Conservation (phyloP, 352 stramenopile genomes). For the Globisporangium splendens region DNA sequence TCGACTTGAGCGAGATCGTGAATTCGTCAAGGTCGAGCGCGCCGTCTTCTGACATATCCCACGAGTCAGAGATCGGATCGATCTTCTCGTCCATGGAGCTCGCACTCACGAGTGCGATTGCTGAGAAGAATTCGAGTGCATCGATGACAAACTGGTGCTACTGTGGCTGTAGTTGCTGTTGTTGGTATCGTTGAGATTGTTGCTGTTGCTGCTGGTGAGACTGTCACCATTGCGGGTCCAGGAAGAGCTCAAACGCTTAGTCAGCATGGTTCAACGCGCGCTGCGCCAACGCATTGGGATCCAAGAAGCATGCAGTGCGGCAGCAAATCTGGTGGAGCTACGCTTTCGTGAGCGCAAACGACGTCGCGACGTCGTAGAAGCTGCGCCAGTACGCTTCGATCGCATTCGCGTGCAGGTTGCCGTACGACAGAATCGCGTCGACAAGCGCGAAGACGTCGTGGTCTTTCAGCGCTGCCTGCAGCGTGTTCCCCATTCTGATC, state of each 20-base stretch:
- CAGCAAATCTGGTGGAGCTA: constrained; percentile 68
- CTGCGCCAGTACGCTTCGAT: constrained; percentile 82
- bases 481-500: constrained; percentile 48
- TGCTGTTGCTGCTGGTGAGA: constrained; percentile 16
- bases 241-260: constrained; percentile 55
- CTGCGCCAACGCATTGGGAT: constrained; percentile 37
- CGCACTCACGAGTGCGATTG: constrained; percentile 62
- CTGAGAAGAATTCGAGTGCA: constrained; percentile 75
- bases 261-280: constrained; percentile 44
- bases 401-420: constrained; percentile 63
- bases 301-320: constrained; percentile 33
- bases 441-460: constrained; percentile 36
- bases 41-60: constrained; percentile 84
- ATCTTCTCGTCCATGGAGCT: constrained; percentile 72
- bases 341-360: constrained; percentile 57
- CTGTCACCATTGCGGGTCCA: constrained; percentile 26
- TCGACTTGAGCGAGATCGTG: constrained; percentile 87
- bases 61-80: constrained; percentile 82
- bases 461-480: constrained; percentile 47
- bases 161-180: neutral
- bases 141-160: constrained; percentile 40
- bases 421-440: constrained; percentile 66
- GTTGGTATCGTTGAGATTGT: constrained; percentile 10
- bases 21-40: constrained; percentile 78
- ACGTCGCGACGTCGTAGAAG: constrained; percentile 78